These are phyloP conservation scores for Geotrichum carabidarum DNA, from an alignment of 1,139 yeast species.

Conservation along the genomic window DNA sequence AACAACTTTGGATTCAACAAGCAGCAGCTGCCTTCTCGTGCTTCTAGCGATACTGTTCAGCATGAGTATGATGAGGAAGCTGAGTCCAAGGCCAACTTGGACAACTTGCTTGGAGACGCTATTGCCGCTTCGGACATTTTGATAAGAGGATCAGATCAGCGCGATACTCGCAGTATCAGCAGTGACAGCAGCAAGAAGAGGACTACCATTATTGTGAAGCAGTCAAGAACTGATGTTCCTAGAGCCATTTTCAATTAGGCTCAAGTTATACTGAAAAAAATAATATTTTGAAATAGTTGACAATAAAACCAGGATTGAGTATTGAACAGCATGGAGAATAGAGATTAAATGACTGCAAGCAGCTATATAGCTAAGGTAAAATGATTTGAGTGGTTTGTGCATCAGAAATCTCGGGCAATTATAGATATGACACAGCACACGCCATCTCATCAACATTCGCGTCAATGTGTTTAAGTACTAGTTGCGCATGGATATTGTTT, in stretches of 20 bases:
- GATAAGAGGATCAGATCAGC: slow-evolving; percentile 18
- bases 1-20: slow-evolving; percentile 10
- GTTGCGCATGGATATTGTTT: slow-evolving; percentile 74
- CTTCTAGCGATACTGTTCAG: background rate
- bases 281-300: background rate
- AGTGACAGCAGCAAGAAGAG: slow-evolving; percentile 13
- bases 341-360: too few species aligned
- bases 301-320: background rate
- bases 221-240: slow-evolving; percentile 7
- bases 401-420: too few species aligned
- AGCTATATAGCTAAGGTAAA: too few species aligned
- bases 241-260: slow-evolving; percentile 16
- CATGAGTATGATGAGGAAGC: slow-evolving; percentile 15
- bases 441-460: slow-evolving; percentile 28
- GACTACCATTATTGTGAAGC: slow-evolving; percentile 14
- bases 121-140: slow-evolving; percentile 21
- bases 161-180: slow-evolving; percentile 12
- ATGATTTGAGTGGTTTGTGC: too few species aligned
- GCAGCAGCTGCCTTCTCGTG: slow-evolving; percentile 6
- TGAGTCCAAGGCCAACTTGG: slow-evolving; percentile 19
- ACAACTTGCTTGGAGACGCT: slow-evolving; percentile 20
- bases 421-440: too few species aligned
- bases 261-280: too few species aligned
- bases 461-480: slow-evolving; percentile 33
- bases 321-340: background rate